Conservation (phyloP, 805 yeast species). For the Ogataea chonburiensis region DNA sequence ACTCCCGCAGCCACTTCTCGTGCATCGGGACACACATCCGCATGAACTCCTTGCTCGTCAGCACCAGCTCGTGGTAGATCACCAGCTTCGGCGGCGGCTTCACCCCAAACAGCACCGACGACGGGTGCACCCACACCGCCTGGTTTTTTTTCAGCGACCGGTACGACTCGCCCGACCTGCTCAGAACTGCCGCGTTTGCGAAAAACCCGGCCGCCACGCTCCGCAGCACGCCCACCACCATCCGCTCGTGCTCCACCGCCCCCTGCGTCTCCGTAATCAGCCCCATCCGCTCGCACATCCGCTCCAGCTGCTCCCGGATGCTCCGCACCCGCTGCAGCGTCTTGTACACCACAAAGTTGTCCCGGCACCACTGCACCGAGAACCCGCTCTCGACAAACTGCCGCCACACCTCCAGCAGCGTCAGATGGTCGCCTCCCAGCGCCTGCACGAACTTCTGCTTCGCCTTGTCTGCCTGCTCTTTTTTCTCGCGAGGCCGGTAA, state of each 20-base stretch:
- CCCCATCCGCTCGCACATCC: conserved; percentile 56
- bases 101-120: conserved; percentile 61
- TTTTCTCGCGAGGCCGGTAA: conserved; percentile 66
- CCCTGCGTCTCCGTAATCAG: conserved; percentile 36
- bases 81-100: conserved; percentile 75
- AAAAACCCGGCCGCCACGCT: conserved; percentile 68
- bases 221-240: conserved; percentile 42
- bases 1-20: conserved; percentile 69
- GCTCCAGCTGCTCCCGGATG: conserved; percentile 65
- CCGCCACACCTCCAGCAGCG: conserved; percentile 70
- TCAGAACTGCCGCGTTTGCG: conserved; percentile 59
- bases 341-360: conserved; percentile 75
- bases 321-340: conserved; percentile 67
- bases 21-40: conserved; percentile 71
- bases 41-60: conserved; percentile 88
- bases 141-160: conserved; percentile 64
- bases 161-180: conserved; percentile 66
- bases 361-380: conserved; percentile 81
- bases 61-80: conserved; percentile 77
- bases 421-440: conserved; percentile 74
- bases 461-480: conserved; percentile 62
- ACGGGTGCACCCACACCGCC: conserved; percentile 82
- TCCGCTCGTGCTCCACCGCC: conserved; percentile 29
- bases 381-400: conserved; percentile 70
- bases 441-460: conserved; percentile 51